Conservation (phyloP, 768 basidiomycete species). For the Leccinum aurantiacum region DNA sequence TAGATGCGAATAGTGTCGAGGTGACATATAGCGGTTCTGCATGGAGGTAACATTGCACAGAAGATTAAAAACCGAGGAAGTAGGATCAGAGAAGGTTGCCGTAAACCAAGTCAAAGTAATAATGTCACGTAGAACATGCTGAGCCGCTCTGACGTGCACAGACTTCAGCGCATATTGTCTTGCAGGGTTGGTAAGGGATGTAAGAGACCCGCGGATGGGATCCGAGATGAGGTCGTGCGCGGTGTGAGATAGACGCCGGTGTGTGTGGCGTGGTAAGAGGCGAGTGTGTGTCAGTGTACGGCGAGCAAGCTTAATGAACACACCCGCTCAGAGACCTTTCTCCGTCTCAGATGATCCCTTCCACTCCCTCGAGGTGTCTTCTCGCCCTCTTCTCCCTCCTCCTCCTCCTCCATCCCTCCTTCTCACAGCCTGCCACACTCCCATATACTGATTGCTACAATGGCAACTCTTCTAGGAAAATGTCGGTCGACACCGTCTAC, state of each 20-base stretch:
- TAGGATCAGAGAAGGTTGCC: background rate
- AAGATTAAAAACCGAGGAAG: background rate
- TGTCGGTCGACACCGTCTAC: constrained; percentile 69
- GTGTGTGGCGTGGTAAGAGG: constrained; percentile 23
- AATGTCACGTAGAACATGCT: background rate
- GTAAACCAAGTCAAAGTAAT: background rate
- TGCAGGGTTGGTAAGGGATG: no score
- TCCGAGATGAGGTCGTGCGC: background rate
- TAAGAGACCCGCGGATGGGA: background rate
- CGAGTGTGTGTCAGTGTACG: background rate
- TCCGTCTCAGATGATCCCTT: background rate
- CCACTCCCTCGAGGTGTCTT: constrained; percentile 2
- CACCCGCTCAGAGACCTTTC: constrained; percentile 1
- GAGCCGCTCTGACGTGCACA: background rate
- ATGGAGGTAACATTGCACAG: no score
- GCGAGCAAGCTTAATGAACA: constrained; percentile 17
- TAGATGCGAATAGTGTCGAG: no score
- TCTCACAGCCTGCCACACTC: constrained; percentile 60
- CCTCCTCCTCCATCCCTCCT: constrained; percentile 20
- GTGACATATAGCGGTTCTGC: no score
- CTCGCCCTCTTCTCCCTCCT: constrained; percentile 11
- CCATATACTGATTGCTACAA: constrained; percentile 70
- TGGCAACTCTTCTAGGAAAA: constrained; percentile 52
- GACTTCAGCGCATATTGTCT: background rate
- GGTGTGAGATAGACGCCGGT: background rate